Evolutionary conservation across 2,329 filamentous ascomycete species (phyloP).

Genomic region (Fusarium cyanostomum): DNA sequence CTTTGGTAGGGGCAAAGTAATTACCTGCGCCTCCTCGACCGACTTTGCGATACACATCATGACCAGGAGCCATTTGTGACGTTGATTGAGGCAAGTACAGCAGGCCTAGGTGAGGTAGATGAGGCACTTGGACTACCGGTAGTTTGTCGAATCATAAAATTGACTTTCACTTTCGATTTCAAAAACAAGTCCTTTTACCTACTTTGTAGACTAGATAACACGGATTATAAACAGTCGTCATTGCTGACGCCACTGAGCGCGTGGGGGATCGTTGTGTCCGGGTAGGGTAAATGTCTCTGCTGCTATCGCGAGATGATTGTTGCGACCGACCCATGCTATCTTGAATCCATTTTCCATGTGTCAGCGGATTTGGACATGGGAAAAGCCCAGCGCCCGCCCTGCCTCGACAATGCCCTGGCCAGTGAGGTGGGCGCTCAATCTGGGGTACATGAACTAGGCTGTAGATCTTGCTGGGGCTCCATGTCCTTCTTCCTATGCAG

Average conservation of each 20-base stretch:
- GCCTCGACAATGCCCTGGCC: constrained; percentile 19
- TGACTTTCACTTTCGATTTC: neutral
- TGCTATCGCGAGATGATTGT: constrained; percentile 16
- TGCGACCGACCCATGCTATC: constrained; percentile 31
- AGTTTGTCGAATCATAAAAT: neutral
- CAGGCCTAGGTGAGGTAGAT: constrained; percentile 4
- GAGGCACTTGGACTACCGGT: neutral
- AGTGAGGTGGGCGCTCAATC: constrained; percentile 23
- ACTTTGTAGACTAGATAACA: neutral
- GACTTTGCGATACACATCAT: constrained; percentile 60
- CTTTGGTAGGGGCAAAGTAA: constrained; percentile 63
- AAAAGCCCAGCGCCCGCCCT: constrained; percentile 38
- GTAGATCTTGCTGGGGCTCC: constrained; percentile 26
- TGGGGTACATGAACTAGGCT: constrained; percentile 41
- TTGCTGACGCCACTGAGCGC: constrained; percentile 20
- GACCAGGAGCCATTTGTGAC: constrained; percentile 37
- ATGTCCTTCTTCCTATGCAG: constrained; percentile 3
- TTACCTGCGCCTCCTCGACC: constrained; percentile 74
- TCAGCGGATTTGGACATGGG: constrained; percentile 42
- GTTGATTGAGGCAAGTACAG: neutral
- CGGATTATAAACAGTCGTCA: constrained; percentile 12
- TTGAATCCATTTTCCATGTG: constrained; percentile 39
- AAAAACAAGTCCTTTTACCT: neutral
- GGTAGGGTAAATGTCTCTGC: constrained; percentile 4
- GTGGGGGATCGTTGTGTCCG: constrained; percentile 22